phyloP scores from a whole-genome alignment of 164 flowering plant genomes.

The Annona squamosa region DNA sequence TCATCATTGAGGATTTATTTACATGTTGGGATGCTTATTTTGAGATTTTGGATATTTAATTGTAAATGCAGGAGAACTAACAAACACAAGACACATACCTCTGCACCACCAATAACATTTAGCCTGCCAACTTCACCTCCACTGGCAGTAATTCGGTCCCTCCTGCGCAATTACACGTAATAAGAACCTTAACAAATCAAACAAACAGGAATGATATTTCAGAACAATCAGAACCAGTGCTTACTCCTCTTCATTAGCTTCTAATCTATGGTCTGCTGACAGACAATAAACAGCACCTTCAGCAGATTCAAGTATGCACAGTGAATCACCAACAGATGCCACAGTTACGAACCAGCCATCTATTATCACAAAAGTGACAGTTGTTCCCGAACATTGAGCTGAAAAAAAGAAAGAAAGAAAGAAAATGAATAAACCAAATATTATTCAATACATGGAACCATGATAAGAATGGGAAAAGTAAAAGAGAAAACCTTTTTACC shows the following conservation, averaged over 20 bases:
- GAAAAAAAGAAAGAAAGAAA: conserved; percentile 12
- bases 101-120: conserved; percentile 86
- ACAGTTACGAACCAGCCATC: conserved; percentile 96
- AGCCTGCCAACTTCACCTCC: conserved; percentile 99
- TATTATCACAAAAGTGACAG: conserved; percentile 86
- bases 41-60: neutral
- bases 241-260: conserved; percentile 83
- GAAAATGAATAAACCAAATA: neutral
- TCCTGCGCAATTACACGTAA: conserved; percentile 35
- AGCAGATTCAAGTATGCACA: conserved; percentile 86
- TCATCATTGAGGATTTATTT: neutral
- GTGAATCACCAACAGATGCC: conserved; percentile 98
- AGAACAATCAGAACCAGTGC: conserved; percentile 17
- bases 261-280: conserved; percentile 96
- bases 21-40: neutral
- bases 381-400: conserved; percentile 92
- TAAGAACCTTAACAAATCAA: neutral
- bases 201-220: neutral
- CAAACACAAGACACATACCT: conserved; percentile 35
- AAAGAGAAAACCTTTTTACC: neutral
- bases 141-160: conserved; percentile 77
- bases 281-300: conserved; percentile 73
- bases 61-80: conserved; percentile 1
- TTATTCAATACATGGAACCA: neutral
- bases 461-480: neutral